phyloP scores from a whole-genome alignment of 2,329 filamentous ascomycete genomes.

The Mollisiaceae sp. region DNA sequence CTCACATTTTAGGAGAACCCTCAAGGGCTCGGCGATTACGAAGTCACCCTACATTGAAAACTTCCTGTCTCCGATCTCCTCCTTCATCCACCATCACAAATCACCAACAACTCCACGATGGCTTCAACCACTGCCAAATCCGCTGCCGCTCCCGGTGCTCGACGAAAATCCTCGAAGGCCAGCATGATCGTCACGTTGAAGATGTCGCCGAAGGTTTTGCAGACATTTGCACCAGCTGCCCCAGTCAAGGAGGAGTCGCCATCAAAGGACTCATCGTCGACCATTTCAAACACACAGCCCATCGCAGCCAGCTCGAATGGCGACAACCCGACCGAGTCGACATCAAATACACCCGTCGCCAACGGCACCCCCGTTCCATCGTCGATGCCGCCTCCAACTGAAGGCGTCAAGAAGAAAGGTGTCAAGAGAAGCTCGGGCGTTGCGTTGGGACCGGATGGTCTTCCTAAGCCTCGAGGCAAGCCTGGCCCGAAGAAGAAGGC shows the following conservation, averaged over 20 bases:
- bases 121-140: conserved; percentile 33
- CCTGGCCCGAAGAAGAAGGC: conserved; percentile 97
- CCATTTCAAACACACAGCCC: conserved; percentile 44
- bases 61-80: conserved; percentile 9
- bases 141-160: conserved; percentile 22
- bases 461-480: conserved; percentile 78
- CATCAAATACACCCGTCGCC: conserved; percentile 61
- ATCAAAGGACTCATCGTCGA: conserved; percentile 48
- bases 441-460: conserved; percentile 61
- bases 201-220: conserved; percentile 56
- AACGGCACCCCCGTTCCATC: conserved; percentile 60
- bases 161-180: conserved; percentile 33
- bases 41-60: conserved; percentile 1
- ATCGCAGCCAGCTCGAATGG: conserved; percentile 50
- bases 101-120: conserved; percentile 30
- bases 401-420: conserved; percentile 76
- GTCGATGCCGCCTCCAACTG: conserved; percentile 63
- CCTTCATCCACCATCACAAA: conserved; percentile 21
- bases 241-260: conserved; percentile 48
- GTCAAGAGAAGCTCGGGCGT: conserved; percentile 71
- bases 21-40: conserved; percentile 6
- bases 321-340: conserved; percentile 64
- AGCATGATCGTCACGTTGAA: conserved; percentile 53
- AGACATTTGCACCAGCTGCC: conserved; percentile 53
- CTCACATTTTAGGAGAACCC: conserved; percentile 2